Conservation (phyloP, 2,329 filamentous ascomycete genomes). For the Tolypocladium amazonense region DNA sequence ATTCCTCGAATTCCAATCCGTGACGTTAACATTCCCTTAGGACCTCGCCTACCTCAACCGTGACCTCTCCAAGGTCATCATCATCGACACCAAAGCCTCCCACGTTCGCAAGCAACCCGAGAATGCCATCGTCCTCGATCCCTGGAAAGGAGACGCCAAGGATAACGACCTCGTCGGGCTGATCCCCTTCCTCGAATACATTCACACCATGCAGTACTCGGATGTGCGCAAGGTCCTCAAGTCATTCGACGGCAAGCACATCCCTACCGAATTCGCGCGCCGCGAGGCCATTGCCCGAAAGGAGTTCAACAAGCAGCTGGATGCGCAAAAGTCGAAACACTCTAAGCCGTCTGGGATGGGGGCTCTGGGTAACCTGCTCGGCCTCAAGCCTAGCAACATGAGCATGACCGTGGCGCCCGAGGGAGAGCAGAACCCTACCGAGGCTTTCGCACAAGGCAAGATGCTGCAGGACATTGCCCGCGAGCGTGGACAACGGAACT, state of each 20-base stretch:
- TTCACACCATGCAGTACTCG: constrained; percentile 83
- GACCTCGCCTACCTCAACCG: constrained; percentile 97
- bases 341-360: constrained; percentile 50
- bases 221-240: constrained; percentile 81
- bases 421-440: constrained; percentile 59
- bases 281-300: constrained; percentile 78
- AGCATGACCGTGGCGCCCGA: constrained; percentile 49
- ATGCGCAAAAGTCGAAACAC: constrained; percentile 53
- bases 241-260: constrained; percentile 81
- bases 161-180: constrained; percentile 81
- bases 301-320: constrained; percentile 72
- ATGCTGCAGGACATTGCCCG: constrained; percentile 93
- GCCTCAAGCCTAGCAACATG: constrained; percentile 62
- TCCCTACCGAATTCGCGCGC: constrained; percentile 80
- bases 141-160: constrained; percentile 75
- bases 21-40: constrained; percentile 31
- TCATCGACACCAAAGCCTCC: constrained; percentile 75
- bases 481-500: constrained; percentile 83
- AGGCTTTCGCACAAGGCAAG: constrained; percentile 84
- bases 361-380: constrained; percentile 60
- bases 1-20: neutral
- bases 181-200: constrained; percentile 95
- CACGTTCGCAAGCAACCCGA: constrained; percentile 90
- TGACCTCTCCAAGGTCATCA: constrained; percentile 87
- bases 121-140: constrained; percentile 84